phyloP scores from a whole-genome alignment of 1,139 yeast species.

The Yamadazyma sp. region DNA sequence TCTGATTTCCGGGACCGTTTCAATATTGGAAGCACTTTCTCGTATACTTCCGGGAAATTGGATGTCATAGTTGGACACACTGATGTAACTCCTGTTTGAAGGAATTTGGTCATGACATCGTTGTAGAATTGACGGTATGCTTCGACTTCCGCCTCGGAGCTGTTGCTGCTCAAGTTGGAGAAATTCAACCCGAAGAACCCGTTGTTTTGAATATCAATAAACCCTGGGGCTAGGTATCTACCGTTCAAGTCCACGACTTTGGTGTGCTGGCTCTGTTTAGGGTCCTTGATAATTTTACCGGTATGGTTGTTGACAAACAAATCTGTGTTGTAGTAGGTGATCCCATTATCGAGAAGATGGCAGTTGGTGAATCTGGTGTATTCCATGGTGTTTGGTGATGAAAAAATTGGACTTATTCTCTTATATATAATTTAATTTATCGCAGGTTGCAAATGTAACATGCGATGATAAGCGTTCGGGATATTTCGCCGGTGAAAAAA shows the following conservation, averaged over 20 bases:
- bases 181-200: slow-evolving; percentile 63
- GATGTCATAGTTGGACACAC: slow-evolving; percentile 64
- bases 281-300: slow-evolving; percentile 40
- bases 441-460: no score
- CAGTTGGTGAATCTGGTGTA: slow-evolving; percentile 47
- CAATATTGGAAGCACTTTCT: slow-evolving; percentile 49
- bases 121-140: slow-evolving; percentile 33
- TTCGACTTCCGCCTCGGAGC: slow-evolving; percentile 34
- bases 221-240: slow-evolving; percentile 56
- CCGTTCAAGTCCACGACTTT: slow-evolving; percentile 49
- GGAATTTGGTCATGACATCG: slow-evolving; percentile 49
- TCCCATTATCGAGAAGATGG: slow-evolving; percentile 52
- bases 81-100: slow-evolving; percentile 58
- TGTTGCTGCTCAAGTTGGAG: slow-evolving; percentile 37
- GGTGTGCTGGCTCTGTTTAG: slow-evolving; percentile 18
- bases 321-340: slow-evolving; percentile 36
- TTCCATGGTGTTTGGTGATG: slow-evolving; percentile 5
- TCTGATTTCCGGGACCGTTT: slow-evolving; percentile 32
- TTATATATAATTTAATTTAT: not conserved
- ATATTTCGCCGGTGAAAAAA: no score
- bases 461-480: no score
- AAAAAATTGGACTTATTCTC: not conserved
- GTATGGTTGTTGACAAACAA: slow-evolving; percentile 45
- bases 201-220: slow-evolving; percentile 60
- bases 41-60: slow-evolving; percentile 52